phyloP scores from a whole-genome alignment of 2,329 filamentous ascomycete species.

The Trematosphaeria pertusa region DNA sequence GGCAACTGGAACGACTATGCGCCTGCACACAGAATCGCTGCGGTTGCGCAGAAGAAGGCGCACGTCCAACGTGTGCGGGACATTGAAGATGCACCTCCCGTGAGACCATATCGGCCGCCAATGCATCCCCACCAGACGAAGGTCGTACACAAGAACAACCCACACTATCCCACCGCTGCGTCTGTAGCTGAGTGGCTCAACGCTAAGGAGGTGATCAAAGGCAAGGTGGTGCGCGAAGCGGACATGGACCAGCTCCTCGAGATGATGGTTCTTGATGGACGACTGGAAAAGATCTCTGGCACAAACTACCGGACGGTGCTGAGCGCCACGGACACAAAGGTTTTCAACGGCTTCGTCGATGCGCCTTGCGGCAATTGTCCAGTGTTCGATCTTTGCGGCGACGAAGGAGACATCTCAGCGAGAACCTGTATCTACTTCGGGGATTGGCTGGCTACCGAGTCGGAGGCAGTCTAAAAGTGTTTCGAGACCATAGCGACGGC shows the following conservation, averaged over 20 bases:
- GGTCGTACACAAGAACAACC: constrained; percentile 68
- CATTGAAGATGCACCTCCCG: constrained; percentile 41
- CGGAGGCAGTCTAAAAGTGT: constrained; percentile 28
- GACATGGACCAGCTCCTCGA: constrained; percentile 88
- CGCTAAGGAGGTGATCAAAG: constrained; percentile 71
- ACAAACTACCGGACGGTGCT: constrained; percentile 58
- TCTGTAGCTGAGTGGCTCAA: constrained; percentile 80
- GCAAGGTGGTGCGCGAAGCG: constrained; percentile 67
- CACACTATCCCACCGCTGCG: constrained; percentile 78
- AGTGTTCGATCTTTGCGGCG: constrained; percentile 89
- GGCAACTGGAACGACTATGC: constrained; percentile 51
- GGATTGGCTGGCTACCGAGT: constrained; percentile 69
- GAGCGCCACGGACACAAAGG: constrained; percentile 51
- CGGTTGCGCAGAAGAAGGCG: constrained; percentile 45
- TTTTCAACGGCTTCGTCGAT: constrained; percentile 81
- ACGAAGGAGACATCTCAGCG: constrained; percentile 88
- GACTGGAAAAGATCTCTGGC: constrained; percentile 69
- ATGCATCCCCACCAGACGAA: constrained; percentile 27
- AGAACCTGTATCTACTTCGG: constrained; percentile 92
- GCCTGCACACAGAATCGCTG: constrained; percentile 45
- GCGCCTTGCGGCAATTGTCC: constrained; percentile 91
- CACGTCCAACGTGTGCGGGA: constrained; percentile 39
- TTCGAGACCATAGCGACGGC: constrained; percentile 34
- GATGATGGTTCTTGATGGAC: constrained; percentile 86
- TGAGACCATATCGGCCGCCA: constrained; percentile 31